Percentiles rank a stretch among this genome's conserved stretches.
Conservation (phyloP, 169 alveolate genomes). For the Neospora caninum region DNA sequence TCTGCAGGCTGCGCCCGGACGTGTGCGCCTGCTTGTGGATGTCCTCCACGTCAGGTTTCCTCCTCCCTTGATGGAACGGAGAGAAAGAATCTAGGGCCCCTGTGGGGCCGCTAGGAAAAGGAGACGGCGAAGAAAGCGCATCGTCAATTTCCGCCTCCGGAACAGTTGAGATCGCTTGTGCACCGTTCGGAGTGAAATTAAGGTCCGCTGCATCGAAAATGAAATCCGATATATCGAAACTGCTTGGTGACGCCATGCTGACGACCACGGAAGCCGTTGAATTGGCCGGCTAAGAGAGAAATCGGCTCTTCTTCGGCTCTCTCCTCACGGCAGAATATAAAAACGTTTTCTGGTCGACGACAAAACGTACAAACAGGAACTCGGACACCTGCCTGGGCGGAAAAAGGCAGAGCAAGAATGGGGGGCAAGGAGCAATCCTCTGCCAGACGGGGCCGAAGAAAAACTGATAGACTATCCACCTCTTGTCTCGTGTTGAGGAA, state of each 20-base stretch:
- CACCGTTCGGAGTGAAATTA: not conserved
- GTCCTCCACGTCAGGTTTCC: not conserved
- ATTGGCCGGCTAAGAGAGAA: not conserved
- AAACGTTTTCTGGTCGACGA: no score
- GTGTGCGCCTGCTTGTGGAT: not conserved
- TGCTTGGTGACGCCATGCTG: not conserved
- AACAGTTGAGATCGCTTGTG: not conserved
- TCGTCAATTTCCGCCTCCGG: not conserved
- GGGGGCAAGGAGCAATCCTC: no score
- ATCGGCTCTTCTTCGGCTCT: no score
- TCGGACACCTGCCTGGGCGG: no score
- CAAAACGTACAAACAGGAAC: no score
- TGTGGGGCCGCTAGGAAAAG: not conserved
- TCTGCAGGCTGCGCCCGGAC: not conserved
- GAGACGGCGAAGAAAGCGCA: not conserved
- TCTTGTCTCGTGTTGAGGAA: no score
- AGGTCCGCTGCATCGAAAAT: slow-evolving; percentile 1
- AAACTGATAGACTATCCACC: no score
- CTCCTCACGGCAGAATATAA: no score
- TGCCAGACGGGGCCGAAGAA: no score
- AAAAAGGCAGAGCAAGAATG: no score
- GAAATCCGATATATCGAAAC: not conserved
- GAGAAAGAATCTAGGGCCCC: not conserved
- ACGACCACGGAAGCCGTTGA: not conserved
- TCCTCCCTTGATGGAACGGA: not conserved